These are phyloP conservation scores for Betula pendula DNA, from an alignment of 306 rosid species.

Conservation along the genomic window DNA sequence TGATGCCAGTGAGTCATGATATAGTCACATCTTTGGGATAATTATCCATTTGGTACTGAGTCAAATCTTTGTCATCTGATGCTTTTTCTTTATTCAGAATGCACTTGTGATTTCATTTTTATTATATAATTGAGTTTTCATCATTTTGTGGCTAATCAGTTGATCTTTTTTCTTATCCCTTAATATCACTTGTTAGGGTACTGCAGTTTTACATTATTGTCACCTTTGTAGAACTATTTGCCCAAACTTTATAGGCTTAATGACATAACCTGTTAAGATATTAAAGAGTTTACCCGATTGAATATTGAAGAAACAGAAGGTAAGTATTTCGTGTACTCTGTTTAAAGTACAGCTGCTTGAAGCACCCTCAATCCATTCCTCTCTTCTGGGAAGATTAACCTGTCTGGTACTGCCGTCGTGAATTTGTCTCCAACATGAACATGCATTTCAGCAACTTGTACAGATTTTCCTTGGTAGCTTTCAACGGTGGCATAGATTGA, in stretches of 20 bases:
- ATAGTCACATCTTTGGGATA: neutral
- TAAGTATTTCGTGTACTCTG: no score
- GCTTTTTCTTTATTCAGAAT: neutral
- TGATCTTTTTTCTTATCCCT: neutral
- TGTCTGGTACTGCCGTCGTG: neutral
- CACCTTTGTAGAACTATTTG: neutral
- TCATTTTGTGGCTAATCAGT: neutral
- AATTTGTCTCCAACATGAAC: no score
- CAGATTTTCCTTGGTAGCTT: no score
- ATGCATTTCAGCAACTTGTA: no score
- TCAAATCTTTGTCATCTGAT: neutral
- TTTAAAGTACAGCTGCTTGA: no score
- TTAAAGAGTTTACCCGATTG: no score
- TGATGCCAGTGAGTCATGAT: slow-evolving; percentile 15
- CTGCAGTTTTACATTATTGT: no score
- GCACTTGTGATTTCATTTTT: neutral
- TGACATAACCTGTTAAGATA: no score
- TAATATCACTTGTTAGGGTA: no score
- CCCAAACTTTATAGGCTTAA: neutral
- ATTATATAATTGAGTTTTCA: neutral
- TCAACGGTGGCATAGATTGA: no score
- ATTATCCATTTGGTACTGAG: slow-evolving; percentile 1
- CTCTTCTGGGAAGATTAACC: neutral
- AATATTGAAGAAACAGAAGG: no score
- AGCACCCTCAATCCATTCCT: no score